Evolutionary conservation across 257 asterid genomes (phyloP).

Genomic region (Solanum neorickii): DNA sequence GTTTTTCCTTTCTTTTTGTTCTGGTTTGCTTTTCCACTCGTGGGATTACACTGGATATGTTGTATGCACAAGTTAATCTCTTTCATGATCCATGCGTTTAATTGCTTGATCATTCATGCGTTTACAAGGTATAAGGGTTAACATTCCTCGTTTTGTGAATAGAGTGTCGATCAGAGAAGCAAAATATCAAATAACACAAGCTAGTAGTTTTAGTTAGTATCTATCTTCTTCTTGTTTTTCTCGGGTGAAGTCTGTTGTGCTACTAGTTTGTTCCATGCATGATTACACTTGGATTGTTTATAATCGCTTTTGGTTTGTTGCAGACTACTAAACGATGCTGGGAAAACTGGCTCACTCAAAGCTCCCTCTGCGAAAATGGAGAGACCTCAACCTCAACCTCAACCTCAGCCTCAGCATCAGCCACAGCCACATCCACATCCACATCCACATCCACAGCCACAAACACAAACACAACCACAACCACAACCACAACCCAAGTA

Average conservation of each 20-base stretch:
- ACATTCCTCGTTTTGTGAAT: neutral
- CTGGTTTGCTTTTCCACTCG: neutral
- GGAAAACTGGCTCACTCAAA: neutral
- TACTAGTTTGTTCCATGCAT: neutral
- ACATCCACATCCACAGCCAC: neutral
- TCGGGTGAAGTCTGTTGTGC: neutral
- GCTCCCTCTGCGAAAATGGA: neutral
- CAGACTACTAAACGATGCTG: slow-evolving; percentile 1
- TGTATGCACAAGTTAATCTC: neutral
- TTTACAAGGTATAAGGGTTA: neutral
- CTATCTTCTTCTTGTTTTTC: neutral
- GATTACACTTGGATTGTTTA: neutral
- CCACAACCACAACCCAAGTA: neutral
- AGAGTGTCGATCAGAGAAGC: neutral
- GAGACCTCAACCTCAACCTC: neutral
- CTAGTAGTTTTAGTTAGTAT: neutral
- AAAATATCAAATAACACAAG: neutral
- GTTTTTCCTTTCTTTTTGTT: neutral
- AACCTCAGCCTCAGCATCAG: neutral
- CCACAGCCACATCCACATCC: neutral
- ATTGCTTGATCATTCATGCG: neutral
- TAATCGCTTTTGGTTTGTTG: neutral
- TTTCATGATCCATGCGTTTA: neutral
- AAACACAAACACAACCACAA: neutral
- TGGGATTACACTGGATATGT: neutral